A percentile compares a stretch with the other conserved stretches of the same genome.
Conservation (phyloP, 2,329 filamentous ascomycete genomes). For the Trichoderma atroviride region DNA sequence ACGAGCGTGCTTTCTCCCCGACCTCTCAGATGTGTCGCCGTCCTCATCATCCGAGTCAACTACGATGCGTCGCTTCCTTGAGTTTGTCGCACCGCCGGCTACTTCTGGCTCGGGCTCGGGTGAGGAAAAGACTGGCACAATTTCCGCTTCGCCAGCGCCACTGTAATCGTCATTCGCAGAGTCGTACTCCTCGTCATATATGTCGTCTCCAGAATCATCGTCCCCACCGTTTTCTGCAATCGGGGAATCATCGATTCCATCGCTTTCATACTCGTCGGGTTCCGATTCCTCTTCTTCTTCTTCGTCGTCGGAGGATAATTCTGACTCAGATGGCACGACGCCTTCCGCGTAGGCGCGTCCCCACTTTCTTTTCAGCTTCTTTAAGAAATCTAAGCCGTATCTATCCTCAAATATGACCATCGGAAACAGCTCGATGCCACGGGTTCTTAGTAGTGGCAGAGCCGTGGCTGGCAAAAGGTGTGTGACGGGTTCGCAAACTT, state of each 20-base stretch:
- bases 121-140: slow-evolving; percentile 37
- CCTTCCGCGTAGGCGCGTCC: background rate
- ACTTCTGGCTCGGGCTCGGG: slow-evolving; percentile 37
- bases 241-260: slow-evolving; percentile 43
- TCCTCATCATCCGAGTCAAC: slow-evolving; percentile 41
- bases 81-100: slow-evolving; percentile 26
- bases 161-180: background rate
- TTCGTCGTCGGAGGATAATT: background rate
- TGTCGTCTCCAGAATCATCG: slow-evolving; percentile 13
- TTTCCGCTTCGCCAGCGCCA: slow-evolving; percentile 23
- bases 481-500: slow-evolving; percentile 30
- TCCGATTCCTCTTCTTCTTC: slow-evolving; percentile 27
- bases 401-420: slow-evolving; percentile 38
- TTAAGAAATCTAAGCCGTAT: slow-evolving; percentile 28
- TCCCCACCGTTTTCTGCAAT: slow-evolving; percentile 34
- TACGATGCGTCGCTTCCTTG: slow-evolving; percentile 37
- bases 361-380: slow-evolving; percentile 27
- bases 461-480: background rate
- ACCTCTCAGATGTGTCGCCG: slow-evolving; percentile 32
- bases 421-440: slow-evolving; percentile 35
- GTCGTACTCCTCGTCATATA: slow-evolving; percentile 29
- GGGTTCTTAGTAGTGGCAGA: background rate
- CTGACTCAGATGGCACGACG: background rate
- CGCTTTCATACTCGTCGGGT: slow-evolving; percentile 43
- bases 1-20: slow-evolving; percentile 34